Evolutionary conservation across 495 filamentous ascomycete genomes (phyloP).

Genomic region (Tuber brumale): DNA sequence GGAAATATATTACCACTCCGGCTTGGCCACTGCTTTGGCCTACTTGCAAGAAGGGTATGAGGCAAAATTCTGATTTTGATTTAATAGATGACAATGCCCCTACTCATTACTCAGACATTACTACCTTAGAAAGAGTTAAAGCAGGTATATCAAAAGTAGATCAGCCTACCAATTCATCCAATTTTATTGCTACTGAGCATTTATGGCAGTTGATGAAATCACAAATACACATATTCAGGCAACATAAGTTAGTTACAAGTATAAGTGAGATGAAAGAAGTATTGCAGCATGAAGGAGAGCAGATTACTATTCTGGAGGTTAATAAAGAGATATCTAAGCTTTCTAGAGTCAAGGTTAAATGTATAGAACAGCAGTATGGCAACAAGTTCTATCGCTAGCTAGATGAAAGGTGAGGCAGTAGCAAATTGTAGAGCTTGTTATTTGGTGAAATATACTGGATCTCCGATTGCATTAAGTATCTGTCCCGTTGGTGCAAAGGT

Average conservation of each 20-base stretch:
- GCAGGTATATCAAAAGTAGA: constrained; percentile 11
- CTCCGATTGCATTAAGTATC: no score
- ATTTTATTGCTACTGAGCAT: constrained; percentile 14
- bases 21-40: background rate
- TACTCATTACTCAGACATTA: constrained; percentile 10
- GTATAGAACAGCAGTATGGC: background rate
- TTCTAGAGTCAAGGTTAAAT: constrained; percentile 17
- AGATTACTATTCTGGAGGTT: constrained; percentile 17
- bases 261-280: constrained; percentile 4
- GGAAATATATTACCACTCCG: constrained; percentile 8
- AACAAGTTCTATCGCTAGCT: background rate
- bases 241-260: constrained; percentile 14
- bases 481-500: no score
- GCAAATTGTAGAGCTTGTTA: no score
- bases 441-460: no score
- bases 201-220: constrained; percentile 11
- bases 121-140: constrained; percentile 16
- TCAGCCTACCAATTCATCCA: constrained; percentile 7
- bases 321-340: constrained; percentile 22
- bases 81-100: constrained; percentile 12
- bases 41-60: constrained; percentile 1
- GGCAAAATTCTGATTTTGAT: constrained; percentile 6
- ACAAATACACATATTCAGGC: background rate
- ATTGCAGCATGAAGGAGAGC: constrained; percentile 10
- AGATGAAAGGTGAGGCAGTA: no score